Evolutionary conservation across 495 filamentous ascomycete species (phyloP).

Genomic region (Recurvomyces mirabilis): DNA sequence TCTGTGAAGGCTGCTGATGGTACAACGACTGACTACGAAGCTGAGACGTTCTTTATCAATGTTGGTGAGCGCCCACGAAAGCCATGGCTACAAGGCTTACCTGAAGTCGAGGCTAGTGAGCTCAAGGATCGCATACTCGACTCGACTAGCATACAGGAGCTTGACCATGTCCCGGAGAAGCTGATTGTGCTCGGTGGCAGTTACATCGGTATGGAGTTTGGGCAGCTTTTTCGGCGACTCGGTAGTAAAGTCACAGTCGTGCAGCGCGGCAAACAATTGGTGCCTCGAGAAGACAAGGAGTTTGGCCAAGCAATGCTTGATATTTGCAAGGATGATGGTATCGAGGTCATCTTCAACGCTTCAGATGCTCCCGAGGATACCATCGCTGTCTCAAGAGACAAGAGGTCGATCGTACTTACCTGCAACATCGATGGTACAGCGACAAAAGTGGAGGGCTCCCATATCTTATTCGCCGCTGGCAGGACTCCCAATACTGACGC

Average conservation of each 20-base stretch:
- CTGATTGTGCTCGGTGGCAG: conserved; percentile 1
- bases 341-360: conserved; percentile 30
- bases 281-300: conserved; percentile 36
- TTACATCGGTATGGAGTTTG: conserved; percentile 1
- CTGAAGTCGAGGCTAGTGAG: conserved; percentile 20
- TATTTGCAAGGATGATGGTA: conserved; percentile 35
- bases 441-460: conserved; percentile 28
- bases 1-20: conserved; percentile 24
- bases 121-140: conserved; percentile 29
- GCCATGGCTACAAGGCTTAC: conserved; percentile 29
- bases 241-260: conserved; percentile 1
- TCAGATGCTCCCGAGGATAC: conserved; percentile 3
- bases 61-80: conserved; percentile 34
- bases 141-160: conserved; percentile 38
- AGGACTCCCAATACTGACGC: conserved; percentile 37
- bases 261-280: conserved; percentile 24
- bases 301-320: conserved; percentile 28
- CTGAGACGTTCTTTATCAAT: conserved; percentile 39
- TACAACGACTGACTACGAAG: conserved; percentile 21
- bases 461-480: conserved; percentile 39
- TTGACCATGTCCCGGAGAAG: conserved; percentile 26
- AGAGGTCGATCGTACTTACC: neutral
- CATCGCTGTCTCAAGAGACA: neutral
- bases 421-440: neutral
- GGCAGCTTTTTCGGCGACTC: neutral